Evolutionary conservation across 306 rosid genomes (phyloP), one percentile per base, ranked within the genome.

Genomic region (Cicer pinnatifidum): DNA sequence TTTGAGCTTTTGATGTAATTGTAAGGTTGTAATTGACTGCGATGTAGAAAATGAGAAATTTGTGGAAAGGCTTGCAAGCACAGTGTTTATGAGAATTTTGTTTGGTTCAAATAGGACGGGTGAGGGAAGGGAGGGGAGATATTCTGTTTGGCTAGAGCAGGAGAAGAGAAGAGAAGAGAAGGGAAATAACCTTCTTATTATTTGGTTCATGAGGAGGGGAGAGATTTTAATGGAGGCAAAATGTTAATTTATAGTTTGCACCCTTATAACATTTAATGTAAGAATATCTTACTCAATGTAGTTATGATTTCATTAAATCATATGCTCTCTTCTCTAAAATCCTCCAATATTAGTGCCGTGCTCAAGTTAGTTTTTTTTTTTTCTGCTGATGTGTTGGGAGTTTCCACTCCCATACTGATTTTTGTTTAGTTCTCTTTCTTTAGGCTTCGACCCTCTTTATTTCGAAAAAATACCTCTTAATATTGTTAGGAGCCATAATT

Each of bases 1-100:
- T 59, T 59, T 59, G 43, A 33, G 43, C 9, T 59, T 20, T 59
- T 6, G 37, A 28, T 6, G 66, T 75, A 54, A 43, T 52, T 69
- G 52, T 60, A 6, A 54, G 41, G 23, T 54, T 63, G 61, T 17
- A 61, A 37, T 38, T 78, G 40, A 53, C 69, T 41, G 57, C 20
- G 75, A 53, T 53, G 33, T 16, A 17, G 35, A 16, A 53, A 53
- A 16, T 16, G 1, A 53, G 60, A 53, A 53, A 16, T 17, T 53
- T 53, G 59, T 53, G 44, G 67, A 66, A 47, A 56, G 63, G 62
- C 43, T 56, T 28, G 19, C 50, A 28, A 56, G 50, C 19, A 48
- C 35, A 16, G 44, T 44, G 11, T 33, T 52, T 59, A 8, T 17
- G 19, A 19, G 35, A n/a, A 71, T 8, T 64, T 44, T 72, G 6